A percentile compares a stretch with the other conserved stretches of the same genome.
These are phyloP conservation scores for Globisporangium apiculatum DNA, from an alignment of 352 stramenopile species.

Conservation along the genomic window DNA sequence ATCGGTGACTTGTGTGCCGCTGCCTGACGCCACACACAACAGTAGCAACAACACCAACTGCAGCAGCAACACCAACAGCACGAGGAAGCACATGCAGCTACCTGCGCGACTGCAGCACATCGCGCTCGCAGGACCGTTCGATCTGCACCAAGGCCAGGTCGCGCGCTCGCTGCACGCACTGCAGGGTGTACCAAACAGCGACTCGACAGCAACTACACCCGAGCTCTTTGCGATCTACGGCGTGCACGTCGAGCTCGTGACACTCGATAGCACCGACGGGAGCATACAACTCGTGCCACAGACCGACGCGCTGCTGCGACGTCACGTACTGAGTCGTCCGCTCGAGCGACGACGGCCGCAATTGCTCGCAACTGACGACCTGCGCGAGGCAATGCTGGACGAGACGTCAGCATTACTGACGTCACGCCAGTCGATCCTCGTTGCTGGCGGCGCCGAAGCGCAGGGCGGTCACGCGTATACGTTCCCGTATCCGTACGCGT, in stretches of 20 bases:
- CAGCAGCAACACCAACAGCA: no score
- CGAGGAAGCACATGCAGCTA: background rate
- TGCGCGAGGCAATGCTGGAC: background rate
- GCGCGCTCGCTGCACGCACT: conserved; percentile 6
- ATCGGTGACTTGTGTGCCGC: no score
- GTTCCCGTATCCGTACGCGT: conserved; percentile 7
- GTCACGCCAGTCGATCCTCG: conserved; percentile 6
- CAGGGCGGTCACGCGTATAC: background rate
- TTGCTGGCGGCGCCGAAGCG: conserved; percentile 1
- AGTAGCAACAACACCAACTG: no score
- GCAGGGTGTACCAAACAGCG: conserved; percentile 3
- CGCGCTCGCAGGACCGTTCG: conserved; percentile 2
- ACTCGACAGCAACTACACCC: background rate
- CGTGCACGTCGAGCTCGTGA: conserved; percentile 6
- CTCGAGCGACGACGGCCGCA: background rate
- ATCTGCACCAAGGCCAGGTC: conserved; percentile 7
- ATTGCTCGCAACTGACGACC: background rate
- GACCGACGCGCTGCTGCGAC: conserved; percentile 1
- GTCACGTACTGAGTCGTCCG: conserved; percentile 1
- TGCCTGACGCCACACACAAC: no score
- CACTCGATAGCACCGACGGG: background rate
- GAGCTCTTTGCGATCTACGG: conserved; percentile 8
- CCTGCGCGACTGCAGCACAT: conserved; percentile 15
- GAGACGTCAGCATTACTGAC: conserved; percentile 1
- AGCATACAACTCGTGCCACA: background rate